A percentile compares a stretch with the other conserved stretches of the same genome.
These are phyloP conservation scores for Exophiala sp. DNA, from an alignment of 2,329 filamentous ascomycete species.

Conservation along the genomic window DNA sequence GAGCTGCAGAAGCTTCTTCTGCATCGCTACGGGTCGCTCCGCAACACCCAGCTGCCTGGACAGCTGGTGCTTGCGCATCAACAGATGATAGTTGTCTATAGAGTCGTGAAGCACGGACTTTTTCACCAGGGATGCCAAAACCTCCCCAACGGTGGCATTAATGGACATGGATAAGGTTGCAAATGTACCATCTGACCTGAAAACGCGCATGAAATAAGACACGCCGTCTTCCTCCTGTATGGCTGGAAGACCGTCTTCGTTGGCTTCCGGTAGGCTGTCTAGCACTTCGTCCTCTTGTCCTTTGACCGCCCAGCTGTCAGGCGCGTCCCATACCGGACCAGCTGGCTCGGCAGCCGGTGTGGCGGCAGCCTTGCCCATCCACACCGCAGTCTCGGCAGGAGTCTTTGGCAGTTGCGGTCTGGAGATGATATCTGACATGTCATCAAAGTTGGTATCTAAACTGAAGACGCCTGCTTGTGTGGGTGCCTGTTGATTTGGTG, in stretches of 20 bases:
- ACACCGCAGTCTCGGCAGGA: conserved; percentile 47
- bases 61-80: conserved; percentile 88
- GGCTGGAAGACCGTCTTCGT: conserved; percentile 63
- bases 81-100: conserved; percentile 90
- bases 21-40: conserved; percentile 83
- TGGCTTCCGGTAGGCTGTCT: conserved; percentile 41
- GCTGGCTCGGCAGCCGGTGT: conserved; percentile 36
- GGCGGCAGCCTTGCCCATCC: conserved; percentile 32
- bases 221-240: conserved; percentile 70
- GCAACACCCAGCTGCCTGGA: conserved; percentile 72
- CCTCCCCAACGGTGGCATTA: conserved; percentile 79
- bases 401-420: conserved; percentile 63
- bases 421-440: conserved; percentile 88
- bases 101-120: conserved; percentile 91
- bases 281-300: conserved; percentile 47
- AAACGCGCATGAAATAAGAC: conserved; percentile 90
- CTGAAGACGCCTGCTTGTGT: conserved; percentile 61
- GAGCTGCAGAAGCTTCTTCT: conserved; percentile 86
- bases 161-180: conserved; percentile 82
- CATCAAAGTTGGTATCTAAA: conserved; percentile 80
- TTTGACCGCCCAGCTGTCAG: conserved; percentile 94
- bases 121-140: conserved; percentile 85
- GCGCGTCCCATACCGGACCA: conserved; percentile 77
- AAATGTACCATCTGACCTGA: conserved; percentile 90
- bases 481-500: conserved; percentile 36